These are phyloP conservation scores for Solanum chilense DNA, from an alignment of 257 asterid species.

Conservation along the genomic window DNA sequence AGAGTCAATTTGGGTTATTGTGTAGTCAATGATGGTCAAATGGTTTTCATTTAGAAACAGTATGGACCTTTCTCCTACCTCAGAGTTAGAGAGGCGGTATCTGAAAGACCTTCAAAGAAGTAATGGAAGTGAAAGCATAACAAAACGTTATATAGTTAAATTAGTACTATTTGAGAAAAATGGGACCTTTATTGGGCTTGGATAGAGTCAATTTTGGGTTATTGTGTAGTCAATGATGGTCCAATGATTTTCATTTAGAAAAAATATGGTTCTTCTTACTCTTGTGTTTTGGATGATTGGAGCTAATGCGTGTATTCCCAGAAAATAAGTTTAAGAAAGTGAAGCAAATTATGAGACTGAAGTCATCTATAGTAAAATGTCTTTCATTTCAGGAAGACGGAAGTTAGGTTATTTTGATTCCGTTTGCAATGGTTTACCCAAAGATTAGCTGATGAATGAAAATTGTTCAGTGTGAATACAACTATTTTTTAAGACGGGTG, in stretches of 20 bases:
- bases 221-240: not conserved
- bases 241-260: not conserved
- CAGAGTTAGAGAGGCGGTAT: not conserved
- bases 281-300: not conserved
- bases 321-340: not conserved
- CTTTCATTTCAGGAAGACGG: not conserved
- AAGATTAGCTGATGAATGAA: not conserved
- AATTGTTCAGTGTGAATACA: not conserved
- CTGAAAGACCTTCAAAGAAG: not conserved
- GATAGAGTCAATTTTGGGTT: not conserved
- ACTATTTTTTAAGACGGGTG: too few species aligned
- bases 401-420: not conserved
- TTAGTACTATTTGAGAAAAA: not conserved
- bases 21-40: not conserved
- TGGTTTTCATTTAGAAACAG: not conserved
- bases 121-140: not conserved
- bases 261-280: not conserved
- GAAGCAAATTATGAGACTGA: not conserved
- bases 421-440: not conserved
- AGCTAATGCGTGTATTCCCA: not conserved
- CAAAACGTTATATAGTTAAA: not conserved
- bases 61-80: not conserved
- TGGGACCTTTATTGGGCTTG: not conserved
- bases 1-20: not conserved
- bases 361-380: not conserved